Percentiles rank a stretch among this genome's conserved stretches.
These are phyloP conservation scores for Paracoccidioides brasiliensis DNA, from an alignment of 2,329 filamentous ascomycete genomes.

Conservation along the genomic window DNA sequence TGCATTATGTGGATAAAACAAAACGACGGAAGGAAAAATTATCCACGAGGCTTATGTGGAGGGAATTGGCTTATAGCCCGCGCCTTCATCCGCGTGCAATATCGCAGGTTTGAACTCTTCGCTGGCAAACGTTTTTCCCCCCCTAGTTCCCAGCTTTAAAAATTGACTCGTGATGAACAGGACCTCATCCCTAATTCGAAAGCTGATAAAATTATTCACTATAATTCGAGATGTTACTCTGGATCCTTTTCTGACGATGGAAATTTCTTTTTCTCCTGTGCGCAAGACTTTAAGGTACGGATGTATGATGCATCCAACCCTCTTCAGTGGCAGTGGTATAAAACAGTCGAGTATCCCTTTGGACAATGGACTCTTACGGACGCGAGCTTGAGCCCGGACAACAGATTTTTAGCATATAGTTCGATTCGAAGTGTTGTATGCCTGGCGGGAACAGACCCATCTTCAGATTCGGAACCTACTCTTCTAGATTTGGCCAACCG, in stretches of 20 bases:
- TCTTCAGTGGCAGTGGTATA: constrained; percentile 92
- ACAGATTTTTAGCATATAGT: constrained; percentile 80
- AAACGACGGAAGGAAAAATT: constrained; percentile 48
- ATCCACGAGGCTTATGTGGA: constrained; percentile 59
- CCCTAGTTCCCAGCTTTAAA: background rate
- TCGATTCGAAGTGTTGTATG: constrained; percentile 77
- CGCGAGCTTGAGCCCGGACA: constrained; percentile 80
- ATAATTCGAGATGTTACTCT: constrained; percentile 75
- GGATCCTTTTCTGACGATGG: constrained; percentile 95
- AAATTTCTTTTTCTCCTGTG: constrained; percentile 90
- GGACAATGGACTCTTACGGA: constrained; percentile 96
- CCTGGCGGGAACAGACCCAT: constrained; percentile 74
- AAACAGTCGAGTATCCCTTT: constrained; percentile 69
- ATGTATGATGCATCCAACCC: constrained; percentile 98
- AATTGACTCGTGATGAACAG: constrained; percentile 27
- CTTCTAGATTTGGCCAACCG: constrained; percentile 57
- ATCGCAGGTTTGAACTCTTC: constrained; percentile 43
- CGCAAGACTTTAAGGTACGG: constrained; percentile 83
- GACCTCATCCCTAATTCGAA: constrained; percentile 62
- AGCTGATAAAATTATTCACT: constrained; percentile 79
- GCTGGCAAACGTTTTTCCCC: background rate
- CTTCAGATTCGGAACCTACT: constrained; percentile 66
- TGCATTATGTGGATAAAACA: constrained; percentile 38
- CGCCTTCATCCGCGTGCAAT: constrained; percentile 55
- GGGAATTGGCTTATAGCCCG: constrained; percentile 59